Percentiles rank a stretch among this genome's conserved stretches.
Conservation (phyloP, 345 rosid species). For the Physaria fendleri region DNA sequence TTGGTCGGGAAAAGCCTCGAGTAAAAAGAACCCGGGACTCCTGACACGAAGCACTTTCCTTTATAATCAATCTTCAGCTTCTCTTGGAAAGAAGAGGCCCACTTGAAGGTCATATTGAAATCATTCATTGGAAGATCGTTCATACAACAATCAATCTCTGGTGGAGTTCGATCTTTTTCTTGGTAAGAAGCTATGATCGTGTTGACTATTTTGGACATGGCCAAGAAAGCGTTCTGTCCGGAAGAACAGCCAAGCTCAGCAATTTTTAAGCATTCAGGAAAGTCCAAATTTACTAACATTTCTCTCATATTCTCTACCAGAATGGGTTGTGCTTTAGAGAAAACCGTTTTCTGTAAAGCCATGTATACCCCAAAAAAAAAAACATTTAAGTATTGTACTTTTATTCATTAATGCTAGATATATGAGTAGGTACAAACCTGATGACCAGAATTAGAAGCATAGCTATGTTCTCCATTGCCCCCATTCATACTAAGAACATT, state of each 20-base stretch:
- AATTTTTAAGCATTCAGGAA: conserved; percentile 2
- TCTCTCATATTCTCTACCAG: neutral
- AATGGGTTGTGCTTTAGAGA: neutral
- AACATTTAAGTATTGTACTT: too few relatives aligned
- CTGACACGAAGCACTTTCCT: conserved; percentile 24
- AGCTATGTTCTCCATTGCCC: neutral
- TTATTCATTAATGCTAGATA: too few relatives aligned
- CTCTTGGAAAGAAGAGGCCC: neutral
- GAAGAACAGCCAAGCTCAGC: conserved; percentile 45
- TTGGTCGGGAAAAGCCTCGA: conserved; percentile 32
- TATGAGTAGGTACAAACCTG: neutral
- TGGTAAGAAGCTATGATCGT: neutral
- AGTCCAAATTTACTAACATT: neutral
- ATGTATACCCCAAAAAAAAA: too few relatives aligned
- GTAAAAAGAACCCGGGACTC: conserved; percentile 38
- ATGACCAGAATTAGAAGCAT: neutral
- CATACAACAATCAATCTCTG: conserved; percentile 25
- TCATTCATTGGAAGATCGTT: conserved; percentile 42
- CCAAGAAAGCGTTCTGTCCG: conserved; percentile 31
- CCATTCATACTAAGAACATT: neutral
- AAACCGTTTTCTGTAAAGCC: neutral
- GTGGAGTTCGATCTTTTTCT: neutral
- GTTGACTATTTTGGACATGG: conserved; percentile 5
- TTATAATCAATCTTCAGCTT: neutral
- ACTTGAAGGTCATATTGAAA: conserved; percentile 24